Base-by-base conservation (phyloP, 2,329 filamentous ascomycete species). In the Aspergillus transmontanensis region DNA sequence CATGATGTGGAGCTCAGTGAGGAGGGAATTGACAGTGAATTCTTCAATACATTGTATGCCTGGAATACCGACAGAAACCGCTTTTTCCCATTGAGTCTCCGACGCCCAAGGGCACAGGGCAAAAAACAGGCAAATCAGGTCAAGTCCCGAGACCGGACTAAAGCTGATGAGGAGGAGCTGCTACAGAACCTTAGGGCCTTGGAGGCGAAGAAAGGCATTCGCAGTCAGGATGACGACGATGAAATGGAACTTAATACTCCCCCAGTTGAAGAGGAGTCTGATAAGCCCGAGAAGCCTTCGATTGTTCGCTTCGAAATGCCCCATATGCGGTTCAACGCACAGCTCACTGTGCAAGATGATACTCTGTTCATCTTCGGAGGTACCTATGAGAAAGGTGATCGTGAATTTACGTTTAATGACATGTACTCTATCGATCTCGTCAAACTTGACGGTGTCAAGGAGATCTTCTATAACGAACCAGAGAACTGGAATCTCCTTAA, bases 61-160 rank as follows among this genome's bases (percentile, higher is more conserved):
- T 98, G 94, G 92, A 97, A 96, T 73, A 89, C 97, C 66, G 95
- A 98, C 72, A 87, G 94, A 63, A 99, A 99, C 75, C 86, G 95
- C 10, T 98, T 97, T 81, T 97, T 98, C 82, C 92, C 91, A 2
- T 83, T 98, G 51, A 82, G 83, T 11, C 82, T 98, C 53, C 86
- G 94, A 58, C 92, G 93, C 69, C 87, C 92, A 2, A 88, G 93
- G 30, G 82, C 85, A 23, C 86, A 86, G 55, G 86, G 87, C 66
- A 90, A 89, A 69, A 89, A 87, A 68, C 84, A 83, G 41, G 71
- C 72, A 26, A 75, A 73, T 56, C 77, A 79, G 61, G 80, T 77
- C 16, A 86, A 86, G 69, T 85, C 87, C 59, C 83, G 88, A 50
- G 83, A 85, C 41, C 86, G 94, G 67, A 92, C 89, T 7, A 93